phyloP scores from a whole-genome alignment of 31 red algal species.

The Asparagopsis taxiformis region DNA sequence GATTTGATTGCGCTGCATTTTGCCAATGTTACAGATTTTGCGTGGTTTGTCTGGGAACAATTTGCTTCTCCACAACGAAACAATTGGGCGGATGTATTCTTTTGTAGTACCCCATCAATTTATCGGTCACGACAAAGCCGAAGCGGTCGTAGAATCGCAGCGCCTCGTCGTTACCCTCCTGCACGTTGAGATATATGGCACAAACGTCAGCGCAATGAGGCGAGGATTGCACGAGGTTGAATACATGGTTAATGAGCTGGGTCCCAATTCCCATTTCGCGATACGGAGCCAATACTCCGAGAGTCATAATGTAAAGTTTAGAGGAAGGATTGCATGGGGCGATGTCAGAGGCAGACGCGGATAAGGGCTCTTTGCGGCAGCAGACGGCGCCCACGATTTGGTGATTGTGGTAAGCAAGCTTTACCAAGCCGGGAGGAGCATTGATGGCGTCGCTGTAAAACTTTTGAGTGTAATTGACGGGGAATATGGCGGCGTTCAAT shows the following conservation, averaged over 20 bases:
- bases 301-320: conserved; percentile 83
- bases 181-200: conserved; percentile 73
- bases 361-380: conserved; percentile 44
- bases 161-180: conserved; percentile 74
- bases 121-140: conserved; percentile 65
- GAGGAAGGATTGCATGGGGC: conserved; percentile 10
- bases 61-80: conserved; percentile 48
- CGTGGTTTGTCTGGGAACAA: background rate
- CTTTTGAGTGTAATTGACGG: conserved; percentile 54
- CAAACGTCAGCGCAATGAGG: conserved; percentile 40
- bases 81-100: conserved; percentile 72
- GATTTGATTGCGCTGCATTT: background rate
- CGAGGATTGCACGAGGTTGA: conserved; percentile 41
- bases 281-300: conserved; percentile 83
- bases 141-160: conserved; percentile 60
- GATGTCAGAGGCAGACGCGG: background rate
- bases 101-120: conserved; percentile 56
- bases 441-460: conserved; percentile 63
- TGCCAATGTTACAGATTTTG: background rate
- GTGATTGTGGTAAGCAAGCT: conserved; percentile 43
- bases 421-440: conserved; percentile 64
- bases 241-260: conserved; percentile 52
- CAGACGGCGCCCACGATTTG: conserved; percentile 52
- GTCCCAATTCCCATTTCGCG: conserved; percentile 73
- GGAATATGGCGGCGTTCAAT: conserved; percentile 79